phyloP scores from a whole-genome alignment of 306 rosid genomes.

The Corylus heterophylla region DNA sequence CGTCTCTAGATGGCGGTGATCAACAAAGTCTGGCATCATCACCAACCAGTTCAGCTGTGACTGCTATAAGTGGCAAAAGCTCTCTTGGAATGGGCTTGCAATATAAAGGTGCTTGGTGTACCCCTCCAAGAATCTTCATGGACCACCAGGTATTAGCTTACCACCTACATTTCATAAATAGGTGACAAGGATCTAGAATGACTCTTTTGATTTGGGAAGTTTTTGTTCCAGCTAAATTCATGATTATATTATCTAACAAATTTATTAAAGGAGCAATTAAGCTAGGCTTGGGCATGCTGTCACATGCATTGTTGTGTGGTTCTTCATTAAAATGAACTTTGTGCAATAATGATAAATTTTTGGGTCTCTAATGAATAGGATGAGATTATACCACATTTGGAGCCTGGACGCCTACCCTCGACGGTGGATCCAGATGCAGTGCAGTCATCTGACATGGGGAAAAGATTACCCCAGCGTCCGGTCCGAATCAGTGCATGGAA shows the following conservation, averaged over 20 bases:
- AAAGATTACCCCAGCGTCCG: conserved; percentile 50
- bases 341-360: conserved; percentile 24
- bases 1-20: conserved; percentile 74
- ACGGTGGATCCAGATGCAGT: conserved; percentile 83
- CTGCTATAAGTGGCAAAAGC: conserved; percentile 84
- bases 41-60: conserved; percentile 78
- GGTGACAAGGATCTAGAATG: neutral
- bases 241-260: neutral
- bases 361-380: conserved; percentile 50
- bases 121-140: conserved; percentile 88
- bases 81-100: conserved; percentile 77
- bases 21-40: conserved; percentile 77
- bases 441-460: conserved; percentile 57
- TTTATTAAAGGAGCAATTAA: neutral
- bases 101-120: conserved; percentile 83
- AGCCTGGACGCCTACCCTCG: conserved; percentile 78
- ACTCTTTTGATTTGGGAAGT: neutral
- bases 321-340: conserved; percentile 1
- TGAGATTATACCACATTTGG: conserved; percentile 85
- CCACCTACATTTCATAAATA: conserved; percentile 4
- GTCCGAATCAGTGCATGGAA: conserved; percentile 84
- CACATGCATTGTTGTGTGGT: neutral
- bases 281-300: neutral
- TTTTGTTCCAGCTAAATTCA: neutral
- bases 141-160: conserved; percentile 64